phyloP scores from a whole-genome alignment of 2,329 filamentous ascomycete species.

The Teratosphaeria viscida region DNA sequence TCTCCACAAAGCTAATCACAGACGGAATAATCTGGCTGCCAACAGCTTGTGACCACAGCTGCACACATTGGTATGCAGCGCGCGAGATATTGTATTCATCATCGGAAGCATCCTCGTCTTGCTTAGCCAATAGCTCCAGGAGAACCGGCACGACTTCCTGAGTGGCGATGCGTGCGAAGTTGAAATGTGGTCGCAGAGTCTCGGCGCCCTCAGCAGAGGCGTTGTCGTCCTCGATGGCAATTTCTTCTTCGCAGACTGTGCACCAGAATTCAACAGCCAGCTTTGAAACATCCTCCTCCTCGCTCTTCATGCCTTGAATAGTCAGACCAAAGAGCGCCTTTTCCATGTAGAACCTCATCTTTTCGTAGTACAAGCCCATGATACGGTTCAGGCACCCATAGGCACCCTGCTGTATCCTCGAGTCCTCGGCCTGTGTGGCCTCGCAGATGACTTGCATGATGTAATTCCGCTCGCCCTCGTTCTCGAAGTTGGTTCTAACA shows the following conservation, averaged over 20 bases:
- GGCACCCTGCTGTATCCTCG: constrained; percentile 84
- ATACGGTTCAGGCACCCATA: constrained; percentile 98
- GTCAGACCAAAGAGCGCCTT: constrained; percentile 96
- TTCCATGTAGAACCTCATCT: constrained; percentile 99
- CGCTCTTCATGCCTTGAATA: constrained; percentile 96
- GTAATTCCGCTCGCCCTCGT: constrained; percentile 98
- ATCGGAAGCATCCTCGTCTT: constrained; percentile 92
- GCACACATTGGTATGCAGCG: constrained; percentile 90
- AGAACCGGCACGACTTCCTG: constrained; percentile 91
- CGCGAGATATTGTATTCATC: constrained; percentile 97
- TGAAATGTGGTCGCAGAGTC: constrained; percentile 83
- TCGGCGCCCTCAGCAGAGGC: constrained; percentile 60
- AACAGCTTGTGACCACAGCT: constrained; percentile 89
- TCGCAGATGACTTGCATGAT: constrained; percentile 99
- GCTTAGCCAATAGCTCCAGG: constrained; percentile 79
- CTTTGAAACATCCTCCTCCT: constrained; percentile 96
- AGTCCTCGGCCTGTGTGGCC: constrained; percentile 87
- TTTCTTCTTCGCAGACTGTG: constrained; percentile 98
- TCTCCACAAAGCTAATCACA: constrained; percentile 84
- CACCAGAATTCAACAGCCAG: constrained; percentile 99
- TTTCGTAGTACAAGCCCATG: constrained; percentile 97
- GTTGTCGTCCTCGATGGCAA: constrained; percentile 96
- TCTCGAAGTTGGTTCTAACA: constrained; percentile 95
- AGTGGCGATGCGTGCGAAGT: constrained; percentile 87
- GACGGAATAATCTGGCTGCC: constrained; percentile 72